Base-by-base conservation (phyloP, 2,329 filamentous ascomycete genomes). In the Coleophoma cylindrospora region DNA sequence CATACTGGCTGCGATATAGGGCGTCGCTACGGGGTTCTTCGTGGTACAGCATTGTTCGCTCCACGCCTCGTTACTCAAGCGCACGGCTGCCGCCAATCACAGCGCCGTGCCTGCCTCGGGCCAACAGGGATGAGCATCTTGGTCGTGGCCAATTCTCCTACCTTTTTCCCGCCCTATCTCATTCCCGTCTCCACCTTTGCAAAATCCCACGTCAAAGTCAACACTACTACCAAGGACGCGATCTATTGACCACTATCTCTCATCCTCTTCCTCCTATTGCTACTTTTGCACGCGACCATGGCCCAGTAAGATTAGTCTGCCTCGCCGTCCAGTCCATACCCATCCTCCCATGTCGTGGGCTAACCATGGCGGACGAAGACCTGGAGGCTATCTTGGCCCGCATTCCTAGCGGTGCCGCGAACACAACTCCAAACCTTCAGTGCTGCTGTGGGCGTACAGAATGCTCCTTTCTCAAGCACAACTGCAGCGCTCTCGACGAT, bases 381-480 rank as follows among this genome's bases (percentile, higher is more conserved):
- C 12, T 44, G 41, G 41, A 44, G 41, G 41, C 19, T 33, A 14
- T 44, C n/a, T 27, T 44, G 41, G 41, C 41, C 41, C 41, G 41
- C 41, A 44, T 44, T 44, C 41, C 41, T 32, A 34, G 19, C 19
- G 27, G 19, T 27, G 41, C 27, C 27, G 12, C 41, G 70, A 69
- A 15, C 63, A 51, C 54, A 27, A 56, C 51, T 17, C 55, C 58
- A 19, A 51, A 55, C 33, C 50, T 58, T 17, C 56, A 64, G 45
- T 97, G 94, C 76, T 99, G 92, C 72, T 99, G 92, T 72, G 91
- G 91, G 50, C 84, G 83, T 57, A 66, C 75, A 54, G 84, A 90
- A 62, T 97, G 92, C 69, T 79, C 84, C 59, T 89, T 87, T 66
- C 77, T 96, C 54, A 83, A 81, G 68, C 86, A 91, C 70, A 96